Conservation (phyloP, 768 basidiomycete genomes). For the Rhodocollybia butyracea region DNA sequence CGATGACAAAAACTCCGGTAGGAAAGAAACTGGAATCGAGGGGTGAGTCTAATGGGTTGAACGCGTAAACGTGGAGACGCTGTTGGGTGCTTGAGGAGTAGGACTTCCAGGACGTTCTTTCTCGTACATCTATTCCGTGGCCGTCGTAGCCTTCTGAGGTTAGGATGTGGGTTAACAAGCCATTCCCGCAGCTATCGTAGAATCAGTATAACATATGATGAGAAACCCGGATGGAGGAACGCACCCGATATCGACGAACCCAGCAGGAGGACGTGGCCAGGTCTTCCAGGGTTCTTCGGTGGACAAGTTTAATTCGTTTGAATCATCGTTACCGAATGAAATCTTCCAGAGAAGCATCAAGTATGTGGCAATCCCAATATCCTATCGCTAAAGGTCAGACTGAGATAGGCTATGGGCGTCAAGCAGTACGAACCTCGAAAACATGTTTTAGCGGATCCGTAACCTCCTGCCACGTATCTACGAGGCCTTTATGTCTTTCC, state of each 20-base stretch:
- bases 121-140: conserved; percentile 81
- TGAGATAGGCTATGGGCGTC: neutral
- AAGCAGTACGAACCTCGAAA: conserved; percentile 62
- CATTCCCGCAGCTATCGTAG: conserved; percentile 78
- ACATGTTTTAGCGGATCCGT: conserved; percentile 91
- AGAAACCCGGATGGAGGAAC: conserved; percentile 14
- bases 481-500: conserved; percentile 75
- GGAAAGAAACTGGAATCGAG: conserved; percentile 12
- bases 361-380: conserved; percentile 93
- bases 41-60: conserved; percentile 53
- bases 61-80: conserved; percentile 61
- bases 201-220: neutral
- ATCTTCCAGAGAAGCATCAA: conserved; percentile 89
- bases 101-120: conserved; percentile 78
- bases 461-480: conserved; percentile 72
- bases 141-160: conserved; percentile 81
- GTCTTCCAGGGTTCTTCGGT: conserved; percentile 50
- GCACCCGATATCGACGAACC: conserved; percentile 89
- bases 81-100: conserved; percentile 66
- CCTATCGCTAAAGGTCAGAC: conserved; percentile 39
- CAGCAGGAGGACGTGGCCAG: conserved; percentile 80
- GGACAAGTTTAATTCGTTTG: neutral
- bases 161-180: conserved; percentile 87
- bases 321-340: conserved; percentile 37
- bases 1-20: conserved; percentile 72